Evolutionary conservation across 2,329 filamentous ascomycete species (phyloP).

Genomic region (Shiraia sp.): DNA sequence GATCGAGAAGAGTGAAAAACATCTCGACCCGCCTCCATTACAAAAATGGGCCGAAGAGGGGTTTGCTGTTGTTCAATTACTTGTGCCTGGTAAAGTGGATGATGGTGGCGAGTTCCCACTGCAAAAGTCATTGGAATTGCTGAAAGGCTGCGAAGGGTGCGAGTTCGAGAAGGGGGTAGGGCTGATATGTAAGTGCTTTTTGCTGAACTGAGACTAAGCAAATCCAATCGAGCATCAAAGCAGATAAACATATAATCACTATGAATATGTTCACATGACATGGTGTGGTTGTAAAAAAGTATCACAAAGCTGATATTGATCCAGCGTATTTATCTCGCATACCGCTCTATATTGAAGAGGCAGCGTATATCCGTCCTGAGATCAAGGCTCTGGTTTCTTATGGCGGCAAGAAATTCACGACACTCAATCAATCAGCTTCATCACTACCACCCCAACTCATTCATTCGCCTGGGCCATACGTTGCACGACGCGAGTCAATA

Average conservation of each 20-base stretch:
- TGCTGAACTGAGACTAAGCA: not conserved
- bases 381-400: conserved; percentile 41
- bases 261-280: not conserved
- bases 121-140: conserved; percentile 25
- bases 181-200: conserved; percentile 33
- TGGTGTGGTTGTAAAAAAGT: not conserved
- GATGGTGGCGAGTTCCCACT: conserved; percentile 40
- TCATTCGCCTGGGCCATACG: conserved; percentile 28
- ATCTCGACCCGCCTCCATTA: conserved; percentile 58
- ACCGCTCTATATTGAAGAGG: conserved; percentile 39
- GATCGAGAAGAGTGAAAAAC: conserved; percentile 39
- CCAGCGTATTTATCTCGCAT: conserved; percentile 37
- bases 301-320: conserved; percentile 4
- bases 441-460: conserved; percentile 33
- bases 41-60: conserved; percentile 75
- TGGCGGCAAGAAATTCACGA: conserved; percentile 31
- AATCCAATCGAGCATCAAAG: not conserved
- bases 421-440: conserved; percentile 20
- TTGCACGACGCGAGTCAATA: conserved; percentile 24
- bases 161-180: conserved; percentile 31
- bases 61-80: conserved; percentile 63
- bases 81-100: conserved; percentile 36
- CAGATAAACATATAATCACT: too few relatives aligned
- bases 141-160: conserved; percentile 29
- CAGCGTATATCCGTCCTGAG: conserved; percentile 22